Evolutionary conservation across 2,329 filamentous ascomycete species (phyloP), one percentile per base, ranked within the genome.

Genomic region (Cordyceps tenuipes): DNA sequence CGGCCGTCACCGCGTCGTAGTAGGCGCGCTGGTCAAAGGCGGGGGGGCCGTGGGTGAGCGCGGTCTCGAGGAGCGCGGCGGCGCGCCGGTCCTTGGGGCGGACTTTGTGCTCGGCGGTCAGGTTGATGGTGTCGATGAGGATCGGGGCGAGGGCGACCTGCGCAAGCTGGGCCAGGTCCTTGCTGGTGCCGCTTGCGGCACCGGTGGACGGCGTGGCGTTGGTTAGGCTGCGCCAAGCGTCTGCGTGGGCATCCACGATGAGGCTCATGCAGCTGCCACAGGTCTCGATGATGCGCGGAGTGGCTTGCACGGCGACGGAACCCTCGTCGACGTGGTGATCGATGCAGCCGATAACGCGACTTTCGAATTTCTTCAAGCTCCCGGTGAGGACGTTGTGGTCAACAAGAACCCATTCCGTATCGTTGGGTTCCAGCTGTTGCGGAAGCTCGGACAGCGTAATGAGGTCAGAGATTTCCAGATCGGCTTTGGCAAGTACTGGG

Each of bases 261-360:
- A 92, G 75, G 62, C 86, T 90, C 63, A 82, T 81, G 72, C 90
- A 93, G 71, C 88, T 92, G 5, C 89, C 90, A 60, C 80, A 80
- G 58, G 81, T 84, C 63, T 82, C 77, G 21, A 94, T 78, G 1
- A 90, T 73, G 19, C 88, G 78, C 1, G 85, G 83, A 6, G 78
- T 71, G 0, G 75, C 76, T 12, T 79, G 74, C 2, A 48, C 53
- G 0, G 73, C 72, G 0, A 91, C 75, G 7, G 69, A 74, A 6
- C 76, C 71, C 67, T 94, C 90, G 63, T 94, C 89, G 0, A 82
- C 85, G 69, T 94, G 90, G 72, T 94, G 90, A 71, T 94, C 90
- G 58, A 94, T 81, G 64, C 86, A 86, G 4, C 86, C 88, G 5
- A 78, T 73, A 0, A 92, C 80, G 9, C 76, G 74, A 4, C 68